Evolutionary conservation across 495 filamentous ascomycete species (phyloP), one percentile per base, ranked within the genome.

Genomic region (Jackrogersella multiformis): DNA sequence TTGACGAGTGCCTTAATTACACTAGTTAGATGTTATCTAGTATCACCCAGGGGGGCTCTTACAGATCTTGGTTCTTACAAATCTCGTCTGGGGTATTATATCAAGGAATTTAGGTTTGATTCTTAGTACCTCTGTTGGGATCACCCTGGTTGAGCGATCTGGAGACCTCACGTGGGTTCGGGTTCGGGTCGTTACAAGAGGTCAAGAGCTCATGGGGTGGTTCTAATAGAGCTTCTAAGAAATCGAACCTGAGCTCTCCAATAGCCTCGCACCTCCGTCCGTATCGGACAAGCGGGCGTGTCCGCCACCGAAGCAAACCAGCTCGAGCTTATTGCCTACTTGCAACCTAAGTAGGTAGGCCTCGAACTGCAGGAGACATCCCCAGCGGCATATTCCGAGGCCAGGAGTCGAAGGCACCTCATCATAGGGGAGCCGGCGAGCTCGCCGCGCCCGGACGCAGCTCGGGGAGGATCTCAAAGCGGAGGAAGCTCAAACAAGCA

Each of bases 341-440:
- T 46, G 12, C 42, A 24, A 46, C 42, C 42, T n/a, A 46, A 21
- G 42, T n/a, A 46, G 26, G n/a, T n/a, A n/a, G n/a, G n/a, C n/a
- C n/a, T n/a, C 15, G 42, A 46, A 20, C 21, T 8, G 1, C 42
- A 46, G 42, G 42, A 26, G 42, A 26, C 7, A n/a, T 8, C 42
- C n/a, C 42, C 21, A 21, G 21, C 42, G 42, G 21, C 42, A 26
- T 26, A 21, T 26, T 46, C 42, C 42, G 21, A 20, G 42, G 42
- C 21, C 13, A 26, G 21, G 20, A 46, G 21, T 21, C 20, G 42
- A 46, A 26, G 24, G 20, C 23, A 26, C 24, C 26, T 20, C 42
- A 12, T 15, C 42, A 16, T 12, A 23, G 41, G 16, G 42, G 21
- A 12, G 42, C 21, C 26, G 42, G 24, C 41, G 20, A 21, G 5